A percentile compares a stretch with the other conserved stretches of the same genome.
Conservation (phyloP, 148 eudicot species). For the Nepenthes gracilis region DNA sequence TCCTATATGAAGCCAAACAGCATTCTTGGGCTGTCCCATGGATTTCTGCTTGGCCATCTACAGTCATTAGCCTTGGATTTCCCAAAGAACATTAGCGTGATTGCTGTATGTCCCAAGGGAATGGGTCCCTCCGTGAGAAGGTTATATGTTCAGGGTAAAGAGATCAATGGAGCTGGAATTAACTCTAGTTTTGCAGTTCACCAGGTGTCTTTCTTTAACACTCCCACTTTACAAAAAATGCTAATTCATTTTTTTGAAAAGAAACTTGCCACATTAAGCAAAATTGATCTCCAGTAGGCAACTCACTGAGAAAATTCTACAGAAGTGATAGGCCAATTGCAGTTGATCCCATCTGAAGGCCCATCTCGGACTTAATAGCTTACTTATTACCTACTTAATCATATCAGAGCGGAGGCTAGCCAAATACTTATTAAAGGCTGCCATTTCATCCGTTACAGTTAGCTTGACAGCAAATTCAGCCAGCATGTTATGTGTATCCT, state of each 20-base stretch:
- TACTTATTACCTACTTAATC: too few relatives aligned
- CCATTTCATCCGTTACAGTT: too few relatives aligned
- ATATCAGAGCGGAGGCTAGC: too few relatives aligned
- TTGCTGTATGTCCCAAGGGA: conserved; percentile 99
- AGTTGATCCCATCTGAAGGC: too few relatives aligned
- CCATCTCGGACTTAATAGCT: too few relatives aligned
- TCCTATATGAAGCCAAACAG: conserved; percentile 96
- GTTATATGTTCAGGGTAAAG: conserved; percentile 89
- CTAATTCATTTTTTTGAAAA: conserved; percentile 1
- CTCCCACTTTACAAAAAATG: background rate
- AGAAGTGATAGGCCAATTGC: too few relatives aligned
- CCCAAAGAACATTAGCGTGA: conserved; percentile 81
- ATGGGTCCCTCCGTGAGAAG: conserved; percentile 99
- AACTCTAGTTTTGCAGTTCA: conserved; percentile 94
- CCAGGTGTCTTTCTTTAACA: conserved; percentile 39
- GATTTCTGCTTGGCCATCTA: conserved; percentile 93
- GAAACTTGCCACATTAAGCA: background rate
- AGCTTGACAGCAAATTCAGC: too few relatives aligned
- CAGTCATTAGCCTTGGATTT: conserved; percentile 83
- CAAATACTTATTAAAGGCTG: too few relatives aligned
- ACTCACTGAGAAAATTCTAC: too few relatives aligned
- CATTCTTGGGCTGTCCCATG: conserved; percentile 97
- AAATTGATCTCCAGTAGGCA: too few relatives aligned
- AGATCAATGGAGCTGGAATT: conserved; percentile 95
- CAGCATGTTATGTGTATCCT: too few relatives aligned